Evolutionary conservation across 208 protist species (phyloP).

Genomic region (Angomonas ambiguus): DNA sequence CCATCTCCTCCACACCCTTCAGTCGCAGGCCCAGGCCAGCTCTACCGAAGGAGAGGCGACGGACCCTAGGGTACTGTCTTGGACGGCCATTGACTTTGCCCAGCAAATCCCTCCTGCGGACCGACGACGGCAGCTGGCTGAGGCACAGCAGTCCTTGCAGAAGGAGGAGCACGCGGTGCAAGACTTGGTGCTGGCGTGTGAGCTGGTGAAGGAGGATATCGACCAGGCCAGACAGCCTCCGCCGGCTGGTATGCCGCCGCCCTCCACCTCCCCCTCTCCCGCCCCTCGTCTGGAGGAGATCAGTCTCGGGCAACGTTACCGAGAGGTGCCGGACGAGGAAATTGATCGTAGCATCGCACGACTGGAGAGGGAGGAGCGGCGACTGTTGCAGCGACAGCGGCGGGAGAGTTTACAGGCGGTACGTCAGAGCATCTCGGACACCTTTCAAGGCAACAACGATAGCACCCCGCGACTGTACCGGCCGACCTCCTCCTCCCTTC

Average conservation of each 20-base stretch:
- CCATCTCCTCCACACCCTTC: constrained; percentile 12
- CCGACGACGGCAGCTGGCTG: constrained; percentile 17
- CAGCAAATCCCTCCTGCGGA: constrained; percentile 5
- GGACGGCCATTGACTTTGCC: not conserved
- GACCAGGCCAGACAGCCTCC: constrained; percentile 25
- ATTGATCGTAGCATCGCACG: constrained; percentile 50
- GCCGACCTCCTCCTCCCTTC: too few relatives aligned
- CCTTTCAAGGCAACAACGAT: constrained; percentile 16
- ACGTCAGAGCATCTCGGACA: constrained; percentile 42
- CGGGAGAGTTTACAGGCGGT: constrained; percentile 61
- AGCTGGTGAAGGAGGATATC: constrained; percentile 74
- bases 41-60: not conserved
- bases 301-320: constrained; percentile 21
- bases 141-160: constrained; percentile 31
- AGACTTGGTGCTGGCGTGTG: constrained; percentile 65
- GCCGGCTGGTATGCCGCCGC: not conserved
- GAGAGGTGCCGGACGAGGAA: constrained; percentile 33
- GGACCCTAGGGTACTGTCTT: not conserved
- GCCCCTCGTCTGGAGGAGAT: constrained; percentile 27
- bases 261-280: constrained; percentile 31
- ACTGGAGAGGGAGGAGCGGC: constrained; percentile 61
- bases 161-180: constrained; percentile 42
- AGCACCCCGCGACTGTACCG: too few relatives aligned
- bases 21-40: not conserved
- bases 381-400: constrained; percentile 44